Evolutionary conservation across 1,284 basidiomycete genomes (phyloP), one percentile per base, ranked within the genome.

Genomic region (Hymenochaete sp.): DNA sequence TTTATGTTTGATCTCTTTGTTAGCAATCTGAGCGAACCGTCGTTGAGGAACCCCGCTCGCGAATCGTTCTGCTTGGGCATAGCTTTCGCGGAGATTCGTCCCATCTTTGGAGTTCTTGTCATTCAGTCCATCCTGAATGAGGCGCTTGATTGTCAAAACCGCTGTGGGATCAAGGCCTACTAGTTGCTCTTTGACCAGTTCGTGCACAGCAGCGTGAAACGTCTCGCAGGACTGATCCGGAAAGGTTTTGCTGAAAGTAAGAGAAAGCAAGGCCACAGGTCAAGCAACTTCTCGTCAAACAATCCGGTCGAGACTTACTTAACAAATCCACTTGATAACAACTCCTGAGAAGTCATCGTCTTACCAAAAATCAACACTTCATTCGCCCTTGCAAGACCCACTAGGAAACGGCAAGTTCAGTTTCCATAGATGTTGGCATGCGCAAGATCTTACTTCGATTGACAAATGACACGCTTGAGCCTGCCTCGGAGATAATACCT

Each of bases 361-460:
- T 77, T 78, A 24, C 79, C 82, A 63, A 77, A 79, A 3, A 84
- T 61, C 6, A 84, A 65, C 2, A 74, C 76, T 49, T 84, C 81
- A 36, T 82, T 82, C 26, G 82, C 81, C 53, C 71, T 75, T 3
- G 73, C 71, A 14, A 77, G 56, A 11, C 81, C 81, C 76, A 84
- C 81, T 83, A 41, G 16, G 38, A 14, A 10, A 39, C 26, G 9
- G 22, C 25, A 10, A 19, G 57, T 37, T 19, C 13, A 14, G 38
- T 19, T 26, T 2, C 24, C 5, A 5, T 19, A 19, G 11, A 21
- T n/a, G 18, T 28, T 14, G 19, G n/a, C 24, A 21, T n/a, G 1
- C 4, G 7, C 24, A 14, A 22, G 32, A 47, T 53, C 69, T 53
- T 56, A 82, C 79, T 78, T 57, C 73, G 64, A 52, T 81, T 81